Percentiles rank a stretch among this genome's conserved stretches.
Conservation (phyloP, 148 eudicot genomes). For the Amaranthus hypochondriacus region DNA sequence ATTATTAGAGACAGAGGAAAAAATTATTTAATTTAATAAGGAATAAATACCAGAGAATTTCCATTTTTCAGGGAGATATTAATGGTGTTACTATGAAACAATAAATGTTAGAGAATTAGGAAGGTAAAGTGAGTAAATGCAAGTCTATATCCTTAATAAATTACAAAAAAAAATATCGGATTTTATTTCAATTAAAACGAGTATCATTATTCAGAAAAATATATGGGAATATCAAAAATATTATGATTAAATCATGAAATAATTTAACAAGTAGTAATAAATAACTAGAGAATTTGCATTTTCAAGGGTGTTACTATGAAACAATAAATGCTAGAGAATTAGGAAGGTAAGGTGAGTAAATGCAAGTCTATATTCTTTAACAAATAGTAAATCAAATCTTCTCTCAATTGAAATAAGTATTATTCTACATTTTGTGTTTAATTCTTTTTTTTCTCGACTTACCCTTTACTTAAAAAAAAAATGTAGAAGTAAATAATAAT, state of each 20-base stretch:
- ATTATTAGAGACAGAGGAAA: background rate
- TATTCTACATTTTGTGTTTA: too few relatives aligned
- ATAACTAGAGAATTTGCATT: background rate
- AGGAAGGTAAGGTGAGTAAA: constrained; percentile 26
- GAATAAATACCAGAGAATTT: constrained; percentile 16
- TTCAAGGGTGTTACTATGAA: background rate
- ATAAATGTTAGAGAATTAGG: constrained; percentile 35
- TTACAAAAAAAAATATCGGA: background rate
- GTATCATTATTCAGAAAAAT: too few relatives aligned
- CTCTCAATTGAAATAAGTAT: background rate
- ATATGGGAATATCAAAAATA: background rate
- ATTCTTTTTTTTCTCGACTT: too few relatives aligned
- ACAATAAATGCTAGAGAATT: constrained; percentile 39
- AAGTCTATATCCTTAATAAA: background rate
- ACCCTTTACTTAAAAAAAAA: background rate
- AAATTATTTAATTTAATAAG: constrained; percentile 14
- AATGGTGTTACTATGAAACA: constrained; percentile 17
- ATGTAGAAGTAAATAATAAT: background rate
- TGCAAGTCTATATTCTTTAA: constrained; percentile 27
- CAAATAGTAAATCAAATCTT: background rate
- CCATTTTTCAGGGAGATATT: constrained; percentile 26
- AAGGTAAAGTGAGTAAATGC: constrained; percentile 2
- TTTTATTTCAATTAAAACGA: too few relatives aligned
- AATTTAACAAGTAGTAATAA: background rate
- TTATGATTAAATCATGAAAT: background rate